Evolutionary conservation across 2,329 filamentous ascomycete genomes (phyloP), one percentile per base, ranked within the genome.

Genomic region (Diaporthe humulicola): DNA sequence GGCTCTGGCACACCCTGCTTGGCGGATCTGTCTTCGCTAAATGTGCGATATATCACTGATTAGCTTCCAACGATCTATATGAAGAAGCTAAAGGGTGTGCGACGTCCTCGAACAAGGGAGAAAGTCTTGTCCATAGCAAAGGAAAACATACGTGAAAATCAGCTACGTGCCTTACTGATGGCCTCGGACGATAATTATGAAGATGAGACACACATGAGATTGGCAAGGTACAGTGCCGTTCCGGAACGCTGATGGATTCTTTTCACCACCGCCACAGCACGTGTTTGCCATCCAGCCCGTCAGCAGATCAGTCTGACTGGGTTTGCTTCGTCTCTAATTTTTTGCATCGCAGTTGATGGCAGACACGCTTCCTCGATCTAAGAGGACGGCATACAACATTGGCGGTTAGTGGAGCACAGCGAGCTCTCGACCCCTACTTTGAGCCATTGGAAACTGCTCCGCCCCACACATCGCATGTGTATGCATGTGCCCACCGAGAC

Each of bases 191-290:
- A 67, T 40, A 28, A 52, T 28, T 52, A 28, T 40, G 45, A 38
- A 25, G 30, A 52, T 52, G 64, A 67, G 28, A 52, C 64, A 36
- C 22, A 38, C 9, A 36, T 66, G 61, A 67, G 28, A 38, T 67
- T 19, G 45, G 42, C 45, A 54, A 38, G 45, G 64, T 52, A 52
- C 48, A 25, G 45, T 38, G 22, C 45, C 3, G 45, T 52, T 52
- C 22, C 45, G 30, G n/a, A 22, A 15, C 45, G 52, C 30, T 38
- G 42, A 19, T 5, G 45, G 30, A 12, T 28, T 38, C 30, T 15
- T 52, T 40, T n/a, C 30, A 28, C 30, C 9, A n/a, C 64, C 22
- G 19, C 15, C 22, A 22, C 30, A n/a, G 40, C 64, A 36, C 14
- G 33, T 6, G 30, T 52, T 28, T 17, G 30, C 30, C 9, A 17